Evolutionary conservation across 768 basidiomycete species (phyloP).

Genomic region (Suillus sp.): DNA sequence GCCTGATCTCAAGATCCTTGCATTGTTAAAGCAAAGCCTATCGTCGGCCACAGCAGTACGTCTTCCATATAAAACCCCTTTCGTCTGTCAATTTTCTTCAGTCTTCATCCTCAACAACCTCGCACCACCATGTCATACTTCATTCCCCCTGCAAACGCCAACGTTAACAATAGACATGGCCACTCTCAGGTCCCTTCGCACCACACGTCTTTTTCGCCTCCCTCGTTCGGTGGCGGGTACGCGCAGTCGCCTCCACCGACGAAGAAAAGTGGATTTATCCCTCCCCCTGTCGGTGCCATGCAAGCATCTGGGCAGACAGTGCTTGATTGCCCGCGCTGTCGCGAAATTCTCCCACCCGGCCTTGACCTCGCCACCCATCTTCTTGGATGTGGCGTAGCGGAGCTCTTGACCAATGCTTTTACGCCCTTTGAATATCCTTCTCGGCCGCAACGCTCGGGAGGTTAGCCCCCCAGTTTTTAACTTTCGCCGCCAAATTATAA

Average conservation of each 20-base stretch:
- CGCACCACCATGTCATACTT: slow-evolving; percentile 7
- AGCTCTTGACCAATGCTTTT: slow-evolving; percentile 17
- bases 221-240: slow-evolving; percentile 4
- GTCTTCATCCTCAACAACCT: not conserved
- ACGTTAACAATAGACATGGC: not conserved
- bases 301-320: not conserved
- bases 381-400: slow-evolving; percentile 18
- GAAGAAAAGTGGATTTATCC: slow-evolving; percentile 1
- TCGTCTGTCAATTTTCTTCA: not conserved
- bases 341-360: slow-evolving; percentile 11
- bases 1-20: not conserved
- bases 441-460: not conserved
- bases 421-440: slow-evolving; percentile 16
- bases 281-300: slow-evolving; percentile 6
- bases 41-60: not conserved
- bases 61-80: slow-evolving; percentile 1
- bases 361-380: slow-evolving; percentile 16
- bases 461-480: not conserved
- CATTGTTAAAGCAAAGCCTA: not conserved
- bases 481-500: not conserved
- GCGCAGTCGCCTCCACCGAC: not conserved
- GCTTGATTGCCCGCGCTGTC: slow-evolving; percentile 22
- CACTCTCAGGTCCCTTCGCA: not conserved
- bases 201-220: not conserved
- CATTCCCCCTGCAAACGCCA: not conserved